A percentile compares a stretch with the other conserved stretches of the same genome.
Conservation (phyloP, 345 rosid species). For the Eucalyptus grandis region DNA sequence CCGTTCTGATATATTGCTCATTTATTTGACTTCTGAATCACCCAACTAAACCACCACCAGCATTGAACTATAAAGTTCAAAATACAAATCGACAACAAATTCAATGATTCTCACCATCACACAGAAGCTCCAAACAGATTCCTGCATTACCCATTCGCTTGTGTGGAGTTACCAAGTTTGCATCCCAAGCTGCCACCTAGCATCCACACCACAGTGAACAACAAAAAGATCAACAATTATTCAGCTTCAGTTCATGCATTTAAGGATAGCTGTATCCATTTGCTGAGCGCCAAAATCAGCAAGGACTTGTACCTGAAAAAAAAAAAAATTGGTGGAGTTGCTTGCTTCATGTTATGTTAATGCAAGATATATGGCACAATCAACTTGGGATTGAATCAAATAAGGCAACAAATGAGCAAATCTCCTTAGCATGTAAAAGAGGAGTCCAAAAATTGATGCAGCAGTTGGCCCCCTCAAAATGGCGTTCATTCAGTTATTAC, state of each 20-base stretch:
- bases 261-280: background rate
- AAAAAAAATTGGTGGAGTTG: background rate
- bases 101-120: slow-evolving; percentile 53
- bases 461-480: background rate
- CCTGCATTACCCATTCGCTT: slow-evolving; percentile 91
- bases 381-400: background rate
- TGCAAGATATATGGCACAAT: background rate
- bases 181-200: slow-evolving; percentile 99
- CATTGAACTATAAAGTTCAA: background rate
- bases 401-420: background rate
- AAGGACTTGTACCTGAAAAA: background rate
- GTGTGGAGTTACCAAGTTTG: slow-evolving; percentile 88
- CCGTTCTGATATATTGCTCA: background rate
- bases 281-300: background rate
- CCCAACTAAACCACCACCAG: background rate
- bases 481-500: background rate
- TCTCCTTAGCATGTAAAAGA: background rate
- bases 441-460: background rate
- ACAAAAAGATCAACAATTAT: background rate
- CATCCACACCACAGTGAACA: background rate
- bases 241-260: background rate
- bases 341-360: background rate
- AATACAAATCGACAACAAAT: background rate
- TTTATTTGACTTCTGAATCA: background rate
- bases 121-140: slow-evolving; percentile 41